These are phyloP conservation scores for Rosa persica DNA, from an alignment of 306 rosid genomes.

Conservation along the genomic window DNA sequence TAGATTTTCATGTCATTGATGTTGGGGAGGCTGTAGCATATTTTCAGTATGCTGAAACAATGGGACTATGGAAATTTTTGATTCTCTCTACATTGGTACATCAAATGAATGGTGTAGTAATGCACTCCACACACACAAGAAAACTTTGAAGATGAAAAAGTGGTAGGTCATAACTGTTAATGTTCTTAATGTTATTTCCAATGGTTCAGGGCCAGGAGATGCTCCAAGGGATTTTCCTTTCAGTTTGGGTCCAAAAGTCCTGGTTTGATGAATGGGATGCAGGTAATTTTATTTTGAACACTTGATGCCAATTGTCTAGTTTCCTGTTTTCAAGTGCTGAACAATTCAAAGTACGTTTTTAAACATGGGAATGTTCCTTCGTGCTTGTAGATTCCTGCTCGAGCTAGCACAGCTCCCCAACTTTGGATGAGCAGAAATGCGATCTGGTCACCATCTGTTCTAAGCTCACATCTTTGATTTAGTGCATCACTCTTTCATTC, in stretches of 20 bases:
- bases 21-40: background rate
- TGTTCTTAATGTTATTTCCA: background rate
- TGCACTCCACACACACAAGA: background rate
- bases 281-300: constrained; percentile 42
- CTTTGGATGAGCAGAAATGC: constrained; percentile 84
- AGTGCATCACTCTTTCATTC: background rate
- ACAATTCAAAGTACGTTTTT: background rate
- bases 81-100: background rate
- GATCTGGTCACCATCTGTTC: constrained; percentile 56
- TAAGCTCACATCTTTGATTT: background rate
- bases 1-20: background rate
- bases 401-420: constrained; percentile 94
- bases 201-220: constrained; percentile 57
- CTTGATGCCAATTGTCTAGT: constrained; percentile 15
- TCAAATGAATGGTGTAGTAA: background rate
- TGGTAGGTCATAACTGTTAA: background rate
- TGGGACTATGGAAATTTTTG: background rate
- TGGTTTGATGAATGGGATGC: constrained; percentile 62
- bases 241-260: constrained; percentile 90
- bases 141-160: background rate
- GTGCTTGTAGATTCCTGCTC: constrained; percentile 75
- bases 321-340: background rate
- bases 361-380: constrained; percentile 9
- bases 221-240: constrained; percentile 56
- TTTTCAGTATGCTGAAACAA: background rate